Conservation (phyloP, 1,139 yeast genomes). For the Scheffersomyces segobiensis region DNA sequence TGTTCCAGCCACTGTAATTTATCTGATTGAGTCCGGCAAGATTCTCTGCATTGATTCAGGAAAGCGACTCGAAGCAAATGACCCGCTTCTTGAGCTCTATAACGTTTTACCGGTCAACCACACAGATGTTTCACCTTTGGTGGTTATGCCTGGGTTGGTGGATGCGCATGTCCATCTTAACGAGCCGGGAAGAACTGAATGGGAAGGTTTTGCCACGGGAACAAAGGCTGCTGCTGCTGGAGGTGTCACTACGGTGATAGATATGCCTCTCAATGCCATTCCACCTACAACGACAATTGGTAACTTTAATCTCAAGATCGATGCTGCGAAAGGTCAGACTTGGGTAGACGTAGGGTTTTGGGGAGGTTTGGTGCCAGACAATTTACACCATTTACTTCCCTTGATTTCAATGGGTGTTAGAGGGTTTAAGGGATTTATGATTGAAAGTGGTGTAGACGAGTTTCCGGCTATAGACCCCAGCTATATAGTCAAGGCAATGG, state of each 20-base stretch:
- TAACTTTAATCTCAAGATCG: conserved; percentile 70
- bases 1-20: conserved; percentile 67
- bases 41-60: conserved; percentile 50
- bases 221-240: conserved; percentile 92
- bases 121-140: conserved; percentile 61
- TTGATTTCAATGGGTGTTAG: conserved; percentile 82
- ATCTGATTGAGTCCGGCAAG: conserved; percentile 63
- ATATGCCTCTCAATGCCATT: conserved; percentile 94
- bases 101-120: conserved; percentile 42
- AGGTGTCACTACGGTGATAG: conserved; percentile 93
- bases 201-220: conserved; percentile 96
- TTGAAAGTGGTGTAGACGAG: conserved; percentile 92
- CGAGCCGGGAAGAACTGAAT: conserved; percentile 92
- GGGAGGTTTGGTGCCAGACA: conserved; percentile 91
- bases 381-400: conserved; percentile 67
- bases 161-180: conserved; percentile 92
- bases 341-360: conserved; percentile 96
- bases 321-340: conserved; percentile 77
- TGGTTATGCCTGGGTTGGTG: conserved; percentile 85
- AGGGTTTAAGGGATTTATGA: conserved; percentile 89
- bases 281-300: conserved; percentile 90
- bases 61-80: conserved; percentile 33
- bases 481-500: conserved; percentile 68
- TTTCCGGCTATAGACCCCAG: conserved; percentile 75
- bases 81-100: conserved; percentile 40